Percentiles rank a stretch among this genome's conserved stretches.
These are phyloP conservation scores for Chaetomiaceae sp. DNA, from an alignment of 2,329 filamentous ascomycete species.

Conservation along the genomic window DNA sequence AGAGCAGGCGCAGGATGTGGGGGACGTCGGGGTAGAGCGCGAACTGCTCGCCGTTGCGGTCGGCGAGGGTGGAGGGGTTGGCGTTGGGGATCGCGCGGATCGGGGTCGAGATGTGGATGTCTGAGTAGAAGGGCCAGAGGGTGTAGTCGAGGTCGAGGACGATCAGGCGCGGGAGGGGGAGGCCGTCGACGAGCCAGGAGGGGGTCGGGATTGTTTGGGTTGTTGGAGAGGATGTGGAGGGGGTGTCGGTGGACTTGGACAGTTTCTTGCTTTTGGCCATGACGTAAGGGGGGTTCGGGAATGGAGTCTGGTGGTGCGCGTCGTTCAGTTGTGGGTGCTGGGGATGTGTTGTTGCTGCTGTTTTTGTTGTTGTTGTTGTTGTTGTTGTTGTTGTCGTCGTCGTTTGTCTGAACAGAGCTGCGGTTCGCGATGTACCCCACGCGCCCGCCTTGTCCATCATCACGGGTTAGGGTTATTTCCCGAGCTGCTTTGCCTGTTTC, in stretches of 20 bases:
- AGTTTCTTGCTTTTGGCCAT: conserved; percentile 18
- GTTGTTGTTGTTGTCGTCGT: too few relatives aligned
- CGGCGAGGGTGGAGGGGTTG: conserved; percentile 40
- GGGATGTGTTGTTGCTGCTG: too few relatives aligned
- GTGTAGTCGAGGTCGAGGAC: conserved; percentile 98
- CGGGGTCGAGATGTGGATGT: conserved; percentile 80
- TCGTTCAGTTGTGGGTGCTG: too few relatives aligned
- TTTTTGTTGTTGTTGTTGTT: too few relatives aligned
- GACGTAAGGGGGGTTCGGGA: too few relatives aligned
- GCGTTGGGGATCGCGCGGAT: conserved; percentile 46
- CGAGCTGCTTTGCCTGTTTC: too few relatives aligned
- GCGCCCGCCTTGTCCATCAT: too few relatives aligned
- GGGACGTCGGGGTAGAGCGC: conserved; percentile 68
- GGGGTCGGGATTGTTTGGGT: conserved; percentile 30
- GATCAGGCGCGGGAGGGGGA: conserved; percentile 74
- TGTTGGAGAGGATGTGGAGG: conserved; percentile 26
- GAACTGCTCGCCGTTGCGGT: conserved; percentile 60
- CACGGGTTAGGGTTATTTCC: conserved; percentile 7
- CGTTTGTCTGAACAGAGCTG: too few relatives aligned
- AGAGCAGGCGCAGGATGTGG: conserved; percentile 49
- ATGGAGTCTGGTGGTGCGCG: too few relatives aligned
- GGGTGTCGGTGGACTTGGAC: conserved; percentile 17
- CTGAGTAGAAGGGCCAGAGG: conserved; percentile 98
- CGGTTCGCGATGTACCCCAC: too few relatives aligned
- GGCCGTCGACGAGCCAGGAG: conserved; percentile 46